A percentile compares a stretch with the other conserved stretches of the same genome.
phyloP scores from a whole-genome alignment of 441 rosid species.

The Corymbia citriodora region DNA sequence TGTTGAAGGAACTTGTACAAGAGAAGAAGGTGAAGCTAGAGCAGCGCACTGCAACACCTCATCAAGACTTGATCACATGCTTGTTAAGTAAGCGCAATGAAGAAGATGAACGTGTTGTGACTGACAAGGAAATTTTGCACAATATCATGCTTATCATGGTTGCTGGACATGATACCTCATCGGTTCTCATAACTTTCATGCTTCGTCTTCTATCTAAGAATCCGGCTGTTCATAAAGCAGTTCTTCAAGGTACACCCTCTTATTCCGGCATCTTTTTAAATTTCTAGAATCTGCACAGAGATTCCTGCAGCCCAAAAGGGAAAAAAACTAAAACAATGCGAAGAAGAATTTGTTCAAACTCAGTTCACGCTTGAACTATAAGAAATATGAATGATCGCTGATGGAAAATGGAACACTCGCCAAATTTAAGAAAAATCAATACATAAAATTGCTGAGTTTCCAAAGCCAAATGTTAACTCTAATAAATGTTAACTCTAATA shows the following conservation, averaged over 20 bases:
- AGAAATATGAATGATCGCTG: too few species aligned
- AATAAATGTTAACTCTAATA: neutral
- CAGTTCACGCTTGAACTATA: neutral
- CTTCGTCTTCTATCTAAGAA: conserved; percentile 7
- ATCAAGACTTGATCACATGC: conserved; percentile 37
- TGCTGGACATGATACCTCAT: conserved; percentile 27
- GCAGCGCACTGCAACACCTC: conserved; percentile 14
- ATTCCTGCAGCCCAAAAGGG: neutral
- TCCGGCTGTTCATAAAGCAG: neutral
- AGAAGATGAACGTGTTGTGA: conserved; percentile 6
- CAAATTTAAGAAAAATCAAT: neutral
- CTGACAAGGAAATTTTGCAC: conserved; percentile 42
- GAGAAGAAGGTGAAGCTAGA: conserved; percentile 29
- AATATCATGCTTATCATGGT: conserved; percentile 39
- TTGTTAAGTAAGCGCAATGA: conserved; percentile 22
- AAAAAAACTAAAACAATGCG: neutral
- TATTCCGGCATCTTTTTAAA: neutral
- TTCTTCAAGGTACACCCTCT: conserved; percentile 33
- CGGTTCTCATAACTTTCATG: conserved; percentile 13
- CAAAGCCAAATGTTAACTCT: neutral
- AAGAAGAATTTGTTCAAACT: neutral
- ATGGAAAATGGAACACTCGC: neutral
- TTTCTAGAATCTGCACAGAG: neutral
- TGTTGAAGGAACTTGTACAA: conserved; percentile 22
- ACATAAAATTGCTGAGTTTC: neutral